Evolutionary conservation across 345 rosid genomes (phyloP).

Genomic region (Clausena lansium): DNA sequence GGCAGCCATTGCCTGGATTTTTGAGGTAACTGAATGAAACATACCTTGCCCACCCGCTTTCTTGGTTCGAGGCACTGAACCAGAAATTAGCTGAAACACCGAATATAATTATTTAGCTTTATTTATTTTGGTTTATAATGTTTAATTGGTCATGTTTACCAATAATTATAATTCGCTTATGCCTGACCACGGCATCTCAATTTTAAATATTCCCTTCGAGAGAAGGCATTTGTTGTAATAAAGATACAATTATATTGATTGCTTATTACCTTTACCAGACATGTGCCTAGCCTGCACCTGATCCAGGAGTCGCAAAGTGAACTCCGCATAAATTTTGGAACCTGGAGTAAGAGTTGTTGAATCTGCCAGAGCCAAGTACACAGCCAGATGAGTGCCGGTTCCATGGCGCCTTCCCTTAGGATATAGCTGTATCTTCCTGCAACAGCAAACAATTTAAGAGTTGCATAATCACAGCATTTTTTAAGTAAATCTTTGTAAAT

Average conservation of each 20-base stretch:
- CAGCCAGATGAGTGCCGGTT: constrained; percentile 22
- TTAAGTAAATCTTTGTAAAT: too few species aligned
- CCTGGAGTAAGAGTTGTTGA: constrained; percentile 14
- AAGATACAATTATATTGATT: not conserved
- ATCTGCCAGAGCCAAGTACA: constrained; percentile 32
- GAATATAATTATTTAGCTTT: too few species aligned
- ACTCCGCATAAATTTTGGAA: constrained; percentile 32
- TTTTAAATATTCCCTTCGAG: not conserved
- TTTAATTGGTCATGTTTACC: too few species aligned
- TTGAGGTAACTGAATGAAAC: constrained; percentile 20
- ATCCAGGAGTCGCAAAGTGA: constrained; percentile 31
- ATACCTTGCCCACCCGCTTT: constrained; percentile 33
- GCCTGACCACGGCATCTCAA: too few species aligned
- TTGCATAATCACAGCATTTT: not conserved
- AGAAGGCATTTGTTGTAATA: not conserved
- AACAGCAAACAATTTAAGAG: not conserved
- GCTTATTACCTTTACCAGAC: constrained; percentile 32
- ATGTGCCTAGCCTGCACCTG: constrained; percentile 29
- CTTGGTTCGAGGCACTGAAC: constrained; percentile 28
- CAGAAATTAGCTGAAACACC: constrained; percentile 29
- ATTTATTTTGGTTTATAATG: too few species aligned
- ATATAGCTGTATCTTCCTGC: constrained; percentile 42
- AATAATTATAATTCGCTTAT: too few species aligned
- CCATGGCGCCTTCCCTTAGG: constrained; percentile 34
- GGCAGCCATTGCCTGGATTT: constrained; percentile 11